A percentile compares a stretch with the other conserved stretches of the same genome.
phyloP scores from a whole-genome alignment of 768 basidiomycete species.

The Podaxis mareebaensis region DNA sequence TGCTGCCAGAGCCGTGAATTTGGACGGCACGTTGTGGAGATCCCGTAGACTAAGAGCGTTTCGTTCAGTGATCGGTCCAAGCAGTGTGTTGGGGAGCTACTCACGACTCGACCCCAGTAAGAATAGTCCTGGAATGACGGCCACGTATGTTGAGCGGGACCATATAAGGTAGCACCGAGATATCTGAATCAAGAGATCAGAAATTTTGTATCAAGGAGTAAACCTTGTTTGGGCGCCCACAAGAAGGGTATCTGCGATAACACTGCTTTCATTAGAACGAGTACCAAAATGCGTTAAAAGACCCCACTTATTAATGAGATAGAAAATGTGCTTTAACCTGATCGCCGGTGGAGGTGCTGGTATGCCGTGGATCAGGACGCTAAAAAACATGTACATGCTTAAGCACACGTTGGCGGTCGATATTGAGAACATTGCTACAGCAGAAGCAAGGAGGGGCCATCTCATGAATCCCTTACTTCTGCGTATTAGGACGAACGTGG shows the following conservation, averaged over 20 bases:
- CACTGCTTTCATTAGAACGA: constrained; percentile 2
- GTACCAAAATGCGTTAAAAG: not conserved
- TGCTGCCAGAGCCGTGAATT: constrained; percentile 10
- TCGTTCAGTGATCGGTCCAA: not conserved
- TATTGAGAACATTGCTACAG: constrained; percentile 35
- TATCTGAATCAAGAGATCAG: constrained; percentile 13
- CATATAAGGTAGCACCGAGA: constrained; percentile 42
- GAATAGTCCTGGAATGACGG: constrained; percentile 27
- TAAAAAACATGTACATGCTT: constrained; percentile 32
- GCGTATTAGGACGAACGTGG: constrained; percentile 31
- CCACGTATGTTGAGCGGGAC: constrained; percentile 29
- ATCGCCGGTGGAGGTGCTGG: constrained; percentile 20
- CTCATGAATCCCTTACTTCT: constrained; percentile 23
- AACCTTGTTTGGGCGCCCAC: not conserved
- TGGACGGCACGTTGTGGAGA: constrained; percentile 22
- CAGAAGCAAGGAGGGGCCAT: constrained; percentile 30
- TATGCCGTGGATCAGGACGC: constrained; percentile 21
- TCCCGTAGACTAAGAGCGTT: not conserved
- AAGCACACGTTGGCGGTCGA: constrained; percentile 34
- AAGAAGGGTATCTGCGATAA: constrained; percentile 18
- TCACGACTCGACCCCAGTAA: constrained; percentile 34
- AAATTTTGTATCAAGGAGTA: not conserved
- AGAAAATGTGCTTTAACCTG: constrained; percentile 35
- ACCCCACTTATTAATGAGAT: constrained; percentile 40
- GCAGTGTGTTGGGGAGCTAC: constrained; percentile 3